phyloP scores from a whole-genome alignment of 2,329 filamentous ascomycete genomes.

The Macrophomina pseudophaseolina region DNA sequence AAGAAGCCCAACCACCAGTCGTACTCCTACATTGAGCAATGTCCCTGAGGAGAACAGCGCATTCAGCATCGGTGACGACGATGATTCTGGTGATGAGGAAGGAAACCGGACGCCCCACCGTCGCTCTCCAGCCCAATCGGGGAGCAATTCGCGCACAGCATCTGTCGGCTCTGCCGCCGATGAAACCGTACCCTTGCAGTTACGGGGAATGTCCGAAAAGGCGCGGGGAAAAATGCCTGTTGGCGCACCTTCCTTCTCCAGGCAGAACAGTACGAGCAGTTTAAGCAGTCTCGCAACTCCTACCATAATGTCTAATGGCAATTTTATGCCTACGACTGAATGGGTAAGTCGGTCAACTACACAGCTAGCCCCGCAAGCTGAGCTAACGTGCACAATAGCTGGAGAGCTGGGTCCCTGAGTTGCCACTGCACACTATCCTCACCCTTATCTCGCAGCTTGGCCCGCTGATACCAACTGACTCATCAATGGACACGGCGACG shows the following conservation, averaged over 20 bases:
- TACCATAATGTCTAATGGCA: constrained; percentile 61
- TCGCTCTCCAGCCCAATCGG: constrained; percentile 36
- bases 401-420: constrained; percentile 88
- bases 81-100: constrained; percentile 70
- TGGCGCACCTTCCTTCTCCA: constrained; percentile 78
- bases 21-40: constrained; percentile 64
- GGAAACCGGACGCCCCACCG: constrained; percentile 35
- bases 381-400: constrained; percentile 61
- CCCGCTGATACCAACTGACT: constrained; percentile 58
- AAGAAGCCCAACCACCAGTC: constrained; percentile 65
- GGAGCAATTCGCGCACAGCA: constrained; percentile 63
- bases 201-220: constrained; percentile 95
- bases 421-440: constrained; percentile 86
- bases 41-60: constrained; percentile 79
- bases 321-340: constrained; percentile 76
- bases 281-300: constrained; percentile 69
- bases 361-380: background rate
- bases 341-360: constrained; percentile 61
- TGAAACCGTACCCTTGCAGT: constrained; percentile 79
- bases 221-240: constrained; percentile 94
- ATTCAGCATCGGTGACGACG: constrained; percentile 86
- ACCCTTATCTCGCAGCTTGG: constrained; percentile 70
- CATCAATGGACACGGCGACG: constrained; percentile 42
- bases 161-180: constrained; percentile 72
- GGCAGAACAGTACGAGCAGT: constrained; percentile 88